Conservation (phyloP, 768 basidiomycete genomes). For the Pleurotus salmoneostramineus region DNA sequence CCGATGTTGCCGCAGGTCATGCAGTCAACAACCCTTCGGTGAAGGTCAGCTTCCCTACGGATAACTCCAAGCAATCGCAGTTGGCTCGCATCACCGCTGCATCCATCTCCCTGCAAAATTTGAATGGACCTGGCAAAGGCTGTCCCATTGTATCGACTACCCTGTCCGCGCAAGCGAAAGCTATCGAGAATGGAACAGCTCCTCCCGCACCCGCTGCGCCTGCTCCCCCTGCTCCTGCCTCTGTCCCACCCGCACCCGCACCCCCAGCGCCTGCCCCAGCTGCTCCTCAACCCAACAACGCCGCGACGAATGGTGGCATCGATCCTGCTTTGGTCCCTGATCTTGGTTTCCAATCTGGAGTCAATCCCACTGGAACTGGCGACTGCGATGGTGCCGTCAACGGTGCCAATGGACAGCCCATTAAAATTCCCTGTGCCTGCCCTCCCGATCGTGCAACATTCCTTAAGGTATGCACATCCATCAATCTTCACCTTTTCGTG, state of each 20-base stretch:
- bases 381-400: slow-evolving; percentile 65
- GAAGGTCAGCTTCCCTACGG: slow-evolving; percentile 58
- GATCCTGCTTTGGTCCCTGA: slow-evolving; percentile 49
- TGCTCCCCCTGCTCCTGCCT: slow-evolving; percentile 6
- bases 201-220: slow-evolving; percentile 3
- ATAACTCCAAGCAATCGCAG: slow-evolving; percentile 48
- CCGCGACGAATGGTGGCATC: slow-evolving; percentile 29
- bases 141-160: slow-evolving; percentile 66
- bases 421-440: slow-evolving; percentile 64
- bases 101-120: slow-evolving; percentile 66
- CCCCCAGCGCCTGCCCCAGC: slow-evolving; percentile 15
- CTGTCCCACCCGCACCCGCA: slow-evolving; percentile 10
- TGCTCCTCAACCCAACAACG: slow-evolving; percentile 17
- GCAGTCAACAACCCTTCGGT: slow-evolving; percentile 61
- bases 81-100: slow-evolving; percentile 56
- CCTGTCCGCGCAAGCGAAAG: slow-evolving; percentile 31
- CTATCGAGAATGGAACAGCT: slow-evolving; percentile 25
- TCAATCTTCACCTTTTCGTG: slow-evolving; percentile 7
- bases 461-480: slow-evolving; percentile 35
- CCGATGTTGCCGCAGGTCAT: slow-evolving; percentile 57
- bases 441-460: slow-evolving; percentile 54
- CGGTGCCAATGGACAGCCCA: slow-evolving; percentile 42
- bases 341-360: slow-evolving; percentile 49
- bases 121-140: slow-evolving; percentile 63
- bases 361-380: slow-evolving; percentile 52